Conservation (phyloP, 1,139 yeast genomes). For the Debaryomyces robertsiae region DNA sequence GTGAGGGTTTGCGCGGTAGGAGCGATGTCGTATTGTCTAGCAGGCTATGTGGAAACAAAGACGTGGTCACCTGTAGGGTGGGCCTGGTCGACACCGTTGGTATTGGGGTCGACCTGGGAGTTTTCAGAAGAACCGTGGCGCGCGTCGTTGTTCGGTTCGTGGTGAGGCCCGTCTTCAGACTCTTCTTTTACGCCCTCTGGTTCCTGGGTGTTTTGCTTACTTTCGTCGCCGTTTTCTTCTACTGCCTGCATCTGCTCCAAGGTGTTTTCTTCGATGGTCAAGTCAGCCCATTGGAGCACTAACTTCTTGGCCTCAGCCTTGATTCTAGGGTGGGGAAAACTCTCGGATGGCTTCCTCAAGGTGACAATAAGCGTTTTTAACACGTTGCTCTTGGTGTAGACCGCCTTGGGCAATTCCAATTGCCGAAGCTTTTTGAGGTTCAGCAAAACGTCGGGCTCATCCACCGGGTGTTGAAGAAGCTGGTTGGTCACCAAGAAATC, state of each 20-base stretch:
- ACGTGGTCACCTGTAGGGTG: no score
- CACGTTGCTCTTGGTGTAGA: conserved; percentile 34
- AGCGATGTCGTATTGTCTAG: no score
- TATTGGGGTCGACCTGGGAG: no score
- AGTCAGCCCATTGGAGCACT: conserved; percentile 25
- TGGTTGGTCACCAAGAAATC: conserved; percentile 22
- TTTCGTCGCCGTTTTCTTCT: conserved; percentile 10
- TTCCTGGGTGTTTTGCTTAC: conserved; percentile 12
- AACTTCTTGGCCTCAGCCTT: conserved; percentile 25
- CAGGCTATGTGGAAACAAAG: no score
- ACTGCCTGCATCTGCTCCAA: conserved; percentile 17
- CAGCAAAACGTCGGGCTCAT: conserved; percentile 18
- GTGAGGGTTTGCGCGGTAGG: no score
- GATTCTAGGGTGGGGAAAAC: conserved; percentile 23
- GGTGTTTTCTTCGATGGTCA: conserved; percentile 22
- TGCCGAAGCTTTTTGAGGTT: conserved; percentile 24
- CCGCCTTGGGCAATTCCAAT: conserved; percentile 29
- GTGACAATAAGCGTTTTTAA: conserved; percentile 36
- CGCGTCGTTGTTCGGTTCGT: no score
- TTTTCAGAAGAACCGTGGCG: no score
- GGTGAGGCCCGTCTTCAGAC: not conserved
- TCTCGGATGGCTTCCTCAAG: conserved; percentile 30
- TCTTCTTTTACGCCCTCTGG: conserved; percentile 13
- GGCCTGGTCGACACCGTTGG: no score
- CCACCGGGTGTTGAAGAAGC: conserved; percentile 18